Evolutionary conservation across 1,139 yeast genomes (phyloP), one percentile per base, ranked within the genome.

Genomic region (Debaryomyces nepalensis): DNA sequence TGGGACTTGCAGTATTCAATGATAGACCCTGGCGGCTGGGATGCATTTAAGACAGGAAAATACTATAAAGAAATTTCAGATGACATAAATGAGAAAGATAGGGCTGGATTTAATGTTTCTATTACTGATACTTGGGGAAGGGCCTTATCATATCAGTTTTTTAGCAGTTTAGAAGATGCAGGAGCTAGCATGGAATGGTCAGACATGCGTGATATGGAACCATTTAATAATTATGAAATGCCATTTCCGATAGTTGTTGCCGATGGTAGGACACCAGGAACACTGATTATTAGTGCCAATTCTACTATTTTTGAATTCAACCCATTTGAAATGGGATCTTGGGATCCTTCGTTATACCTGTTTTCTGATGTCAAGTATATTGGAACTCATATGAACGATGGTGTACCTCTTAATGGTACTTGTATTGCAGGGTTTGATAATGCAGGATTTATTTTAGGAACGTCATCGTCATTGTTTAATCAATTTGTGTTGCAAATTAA

Each of bases 111-210:
- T 64, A 82, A 84, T 40, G 69, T 82, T 24, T 80, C 91, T 4
- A 55, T 91, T 43, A 89, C 97, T n/a, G 97, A 90, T 67, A 78
- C 87, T 48, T 91, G 97, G 97, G 95, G 95, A n/a, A 73, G 96
- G 57, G 84, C 89, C 1, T 70, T 90, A 41, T 79, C 95, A 0
- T 79, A 84, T 55, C 95, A 88, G 64, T 84, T 85, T 59, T 82
- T 90, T 58, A 70, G 84, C 45, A 70, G 71, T 42, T 68, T 71
- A 39, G 60, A 74, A 26, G 76, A 79, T 49, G 80, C 78, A 42
- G 88, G 87, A 43, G 82, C 78, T 2, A 82, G 79, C 5, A 68
- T 84, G 54, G 77, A 87, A 2, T 86, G 87, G 79, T 76, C 87
- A 7, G 79, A 82, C 37, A 62, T 87, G 36, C 74, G 77, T 58